Percentiles rank a stretch among this genome's conserved stretches.
Evolutionary conservation across 176 grass and related monocot species (phyloP).

Genomic region (Oryza coarctata): DNA sequence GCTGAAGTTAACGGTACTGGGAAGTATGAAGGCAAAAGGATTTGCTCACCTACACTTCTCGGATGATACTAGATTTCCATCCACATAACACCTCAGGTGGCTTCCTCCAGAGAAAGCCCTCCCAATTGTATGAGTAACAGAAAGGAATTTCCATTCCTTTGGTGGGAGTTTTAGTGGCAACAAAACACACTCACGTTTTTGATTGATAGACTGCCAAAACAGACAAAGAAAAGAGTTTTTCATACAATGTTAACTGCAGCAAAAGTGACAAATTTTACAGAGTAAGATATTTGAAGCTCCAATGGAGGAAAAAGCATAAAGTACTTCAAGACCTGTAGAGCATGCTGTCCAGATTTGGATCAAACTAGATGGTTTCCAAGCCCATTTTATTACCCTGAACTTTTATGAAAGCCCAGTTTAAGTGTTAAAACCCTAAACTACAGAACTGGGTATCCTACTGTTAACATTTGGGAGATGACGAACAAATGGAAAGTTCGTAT

Average conservation of each 20-base stretch:
- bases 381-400: background rate
- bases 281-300: constrained; percentile 17
- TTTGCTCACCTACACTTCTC: constrained; percentile 80
- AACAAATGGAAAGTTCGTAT: background rate
- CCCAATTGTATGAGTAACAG: constrained; percentile 88
- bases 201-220: constrained; percentile 72
- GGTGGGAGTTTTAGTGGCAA: constrained; percentile 67
- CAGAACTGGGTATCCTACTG: background rate
- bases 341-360: constrained; percentile 1
- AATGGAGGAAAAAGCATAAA: constrained; percentile 10
- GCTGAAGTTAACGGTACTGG: background rate
- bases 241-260: constrained; percentile 10
- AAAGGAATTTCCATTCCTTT: constrained; percentile 95
- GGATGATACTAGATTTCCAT: constrained; percentile 74
- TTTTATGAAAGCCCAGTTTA: background rate
- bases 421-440: background rate
- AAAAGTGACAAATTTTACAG: constrained; percentile 11
- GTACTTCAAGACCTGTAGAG: background rate
- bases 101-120: constrained; percentile 96
- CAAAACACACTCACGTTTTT: constrained; percentile 82
- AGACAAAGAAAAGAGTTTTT: constrained; percentile 30
- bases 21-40: constrained; percentile 23
- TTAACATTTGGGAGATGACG: background rate
- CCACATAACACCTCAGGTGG: constrained; percentile 83
- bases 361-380: background rate